Base-by-base conservation (phyloP, 805 yeast species). In the Tetrapisispora iriomotensis region DNA sequence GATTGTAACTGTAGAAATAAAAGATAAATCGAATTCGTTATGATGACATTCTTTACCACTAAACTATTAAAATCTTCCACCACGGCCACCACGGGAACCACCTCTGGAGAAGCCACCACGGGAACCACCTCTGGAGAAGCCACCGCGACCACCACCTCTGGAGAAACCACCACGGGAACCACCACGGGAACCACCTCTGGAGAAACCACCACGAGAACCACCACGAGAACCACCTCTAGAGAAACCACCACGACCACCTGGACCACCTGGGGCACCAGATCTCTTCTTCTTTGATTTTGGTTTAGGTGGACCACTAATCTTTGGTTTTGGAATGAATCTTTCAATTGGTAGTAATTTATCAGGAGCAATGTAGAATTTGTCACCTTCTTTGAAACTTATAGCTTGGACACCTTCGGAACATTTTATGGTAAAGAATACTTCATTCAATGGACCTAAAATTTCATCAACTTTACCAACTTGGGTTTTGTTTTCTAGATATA, bases 381-480 rank as follows among this genome's bases (percentile, higher is more conserved):
- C 98, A 51, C 97, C 98, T 34, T 77, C 82, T 65, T 86, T 86
- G 74, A 92, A 92, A 38, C 95, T 84, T 27, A 74, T 66, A 40
- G 98, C 96, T 62, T 83, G 92, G 38, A 92, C 92, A 59, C 99
- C 99, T 60, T 92, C 98, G 38, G 83, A 72, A 42, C 96, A 92
- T 68, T 92, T 92, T 53, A 92, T 79, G 28, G 99, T 92, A 74
- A 92, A 92, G 61, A 75, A 90, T n/a, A 92, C 96, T 67, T 92
- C 98, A 61, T 92, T 92, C 61, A 92, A 68, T 35, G 98, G 97
- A 37, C 99, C 99, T 51, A 92, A 74, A 47, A 92, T 92, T 71
- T 92, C 99, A 62, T 92, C 99, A 43, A 92, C 95, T 65, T 92
- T 92, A 55, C 99, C 99, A 35, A 92, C 79, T 60, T 82, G 92